Conservation (phyloP, 2,329 filamentous ascomycete genomes). For the Scortechinia acanthostroma region DNA sequence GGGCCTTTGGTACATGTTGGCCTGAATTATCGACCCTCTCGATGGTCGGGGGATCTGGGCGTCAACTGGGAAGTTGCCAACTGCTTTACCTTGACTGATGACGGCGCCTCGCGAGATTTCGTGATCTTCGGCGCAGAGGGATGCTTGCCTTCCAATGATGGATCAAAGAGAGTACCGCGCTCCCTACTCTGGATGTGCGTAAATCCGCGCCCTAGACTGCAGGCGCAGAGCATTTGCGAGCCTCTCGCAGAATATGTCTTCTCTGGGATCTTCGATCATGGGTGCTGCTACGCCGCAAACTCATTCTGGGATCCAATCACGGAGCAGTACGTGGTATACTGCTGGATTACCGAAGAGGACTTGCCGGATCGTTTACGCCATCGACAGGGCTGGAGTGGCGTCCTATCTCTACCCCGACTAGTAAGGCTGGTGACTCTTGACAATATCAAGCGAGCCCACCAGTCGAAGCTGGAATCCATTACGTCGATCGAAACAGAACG, state of each 20-base stretch:
- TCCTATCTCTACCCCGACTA: constrained; percentile 34
- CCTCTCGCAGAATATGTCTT: constrained; percentile 23
- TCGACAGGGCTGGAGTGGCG: constrained; percentile 37
- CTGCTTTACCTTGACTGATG: constrained; percentile 28
- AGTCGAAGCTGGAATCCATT: constrained; percentile 25
- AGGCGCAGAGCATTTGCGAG: constrained; percentile 5
- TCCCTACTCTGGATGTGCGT: constrained; percentile 32
- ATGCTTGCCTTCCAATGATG: constrained; percentile 9
- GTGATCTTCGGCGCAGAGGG: constrained; percentile 37
- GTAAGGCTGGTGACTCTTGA: constrained; percentile 26
- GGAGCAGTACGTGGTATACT: constrained; percentile 29
- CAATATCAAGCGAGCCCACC: constrained; percentile 23
- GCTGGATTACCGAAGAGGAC: constrained; percentile 42
- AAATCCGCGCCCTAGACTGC: constrained; percentile 9
- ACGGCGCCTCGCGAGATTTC: constrained; percentile 22
- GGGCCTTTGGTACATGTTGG: constrained; percentile 30
- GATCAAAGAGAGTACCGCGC: constrained; percentile 3
- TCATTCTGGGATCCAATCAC: constrained; percentile 35
- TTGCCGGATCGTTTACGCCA: constrained; percentile 29
- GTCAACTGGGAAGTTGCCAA: constrained; percentile 42
- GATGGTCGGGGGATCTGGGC: constrained; percentile 39
- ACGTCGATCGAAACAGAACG: constrained; percentile 25
- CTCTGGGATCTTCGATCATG: constrained; percentile 37
- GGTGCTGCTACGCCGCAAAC: constrained; percentile 37
- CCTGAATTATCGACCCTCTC: constrained; percentile 23